phyloP scores from a whole-genome alignment of 2,329 filamentous ascomycete species.

The Aureobasidium mangrovei region DNA sequence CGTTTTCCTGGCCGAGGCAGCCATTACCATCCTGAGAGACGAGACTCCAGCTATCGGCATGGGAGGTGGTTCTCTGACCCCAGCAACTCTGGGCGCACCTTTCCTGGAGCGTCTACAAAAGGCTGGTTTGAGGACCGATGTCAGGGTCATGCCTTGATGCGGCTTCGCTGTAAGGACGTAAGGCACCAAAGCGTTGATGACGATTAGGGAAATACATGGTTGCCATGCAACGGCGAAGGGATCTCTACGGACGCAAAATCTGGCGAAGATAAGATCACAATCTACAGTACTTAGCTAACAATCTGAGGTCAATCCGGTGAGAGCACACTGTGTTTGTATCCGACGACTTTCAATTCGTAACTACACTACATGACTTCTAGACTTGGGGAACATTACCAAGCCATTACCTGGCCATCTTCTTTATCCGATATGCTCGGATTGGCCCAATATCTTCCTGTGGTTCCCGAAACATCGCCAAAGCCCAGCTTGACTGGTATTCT shows the following conservation, averaged over 20 bases:
- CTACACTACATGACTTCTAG: background rate
- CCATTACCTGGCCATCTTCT: slow-evolving; percentile 25
- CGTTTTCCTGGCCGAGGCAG: slow-evolving; percentile 54
- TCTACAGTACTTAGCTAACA: too few species aligned
- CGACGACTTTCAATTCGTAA: background rate
- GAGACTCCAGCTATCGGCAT: slow-evolving; percentile 45
- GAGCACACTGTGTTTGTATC: too few species aligned
- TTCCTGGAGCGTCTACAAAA: slow-evolving; percentile 55
- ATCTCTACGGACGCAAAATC: too few species aligned
- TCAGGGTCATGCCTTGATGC: slow-evolving; percentile 24
- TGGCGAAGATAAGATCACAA: too few species aligned
- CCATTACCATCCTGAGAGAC: slow-evolving; percentile 53
- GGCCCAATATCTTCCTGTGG: slow-evolving; percentile 30
- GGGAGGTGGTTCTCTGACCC: slow-evolving; percentile 61
- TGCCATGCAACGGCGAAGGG: too few species aligned
- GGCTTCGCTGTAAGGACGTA: background rate
- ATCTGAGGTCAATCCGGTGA: too few species aligned
- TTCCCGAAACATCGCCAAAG: slow-evolving; percentile 26
- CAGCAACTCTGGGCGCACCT: slow-evolving; percentile 59
- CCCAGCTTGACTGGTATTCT: slow-evolving; percentile 29
- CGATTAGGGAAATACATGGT: too few species aligned
- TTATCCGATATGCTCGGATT: slow-evolving; percentile 27
- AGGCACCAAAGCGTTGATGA: too few species aligned
- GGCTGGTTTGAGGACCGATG: slow-evolving; percentile 55
- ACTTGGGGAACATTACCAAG: slow-evolving; percentile 19